phyloP scores from a whole-genome alignment of 129 eudicot species.

The Rutidosis leptorrhynchoides region DNA sequence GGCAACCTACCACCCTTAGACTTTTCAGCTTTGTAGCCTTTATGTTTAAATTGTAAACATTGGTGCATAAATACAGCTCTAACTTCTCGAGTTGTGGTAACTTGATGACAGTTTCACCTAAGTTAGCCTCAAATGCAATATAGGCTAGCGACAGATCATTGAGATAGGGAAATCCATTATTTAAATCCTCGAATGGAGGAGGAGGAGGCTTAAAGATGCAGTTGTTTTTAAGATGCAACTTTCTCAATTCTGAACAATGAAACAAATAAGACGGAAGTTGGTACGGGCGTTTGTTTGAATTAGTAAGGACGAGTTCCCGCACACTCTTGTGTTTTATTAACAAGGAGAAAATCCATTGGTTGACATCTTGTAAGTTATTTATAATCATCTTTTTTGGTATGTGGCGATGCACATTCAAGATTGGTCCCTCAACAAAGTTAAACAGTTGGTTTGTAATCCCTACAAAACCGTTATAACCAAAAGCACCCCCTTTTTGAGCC shows the following conservation, averaged over 20 bases:
- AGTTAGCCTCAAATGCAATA: slow-evolving; percentile 1
- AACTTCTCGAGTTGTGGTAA: slow-evolving; percentile 18
- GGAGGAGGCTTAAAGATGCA: slow-evolving; percentile 18
- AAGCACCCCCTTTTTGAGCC: neutral
- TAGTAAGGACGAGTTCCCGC: neutral
- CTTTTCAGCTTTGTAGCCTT: neutral
- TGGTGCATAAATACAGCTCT: neutral
- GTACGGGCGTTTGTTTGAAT: neutral
- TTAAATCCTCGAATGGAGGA: too few relatives aligned
- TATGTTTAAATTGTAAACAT: slow-evolving; percentile 12
- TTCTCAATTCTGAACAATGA: slow-evolving; percentile 18
- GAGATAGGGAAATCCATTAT: slow-evolving; percentile 20
- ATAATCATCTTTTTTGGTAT: slow-evolving; percentile 2
- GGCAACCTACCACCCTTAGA: neutral
- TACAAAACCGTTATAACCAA: neutral
- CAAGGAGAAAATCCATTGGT: slow-evolving; percentile 16
- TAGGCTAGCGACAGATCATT: neutral
- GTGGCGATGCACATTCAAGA: slow-evolving; percentile 2
- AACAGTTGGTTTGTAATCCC: slow-evolving; percentile 18
- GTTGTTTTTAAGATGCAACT: neutral
- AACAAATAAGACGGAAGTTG: slow-evolving; percentile 9
- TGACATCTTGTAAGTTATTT: slow-evolving; percentile 14
- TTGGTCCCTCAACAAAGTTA: slow-evolving; percentile 13
- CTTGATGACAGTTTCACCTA: neutral
- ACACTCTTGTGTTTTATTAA: slow-evolving; percentile 19